phyloP scores from a whole-genome alignment of 2,329 filamentous ascomycete genomes.

The Paracorniculantispora psalliotae region DNA sequence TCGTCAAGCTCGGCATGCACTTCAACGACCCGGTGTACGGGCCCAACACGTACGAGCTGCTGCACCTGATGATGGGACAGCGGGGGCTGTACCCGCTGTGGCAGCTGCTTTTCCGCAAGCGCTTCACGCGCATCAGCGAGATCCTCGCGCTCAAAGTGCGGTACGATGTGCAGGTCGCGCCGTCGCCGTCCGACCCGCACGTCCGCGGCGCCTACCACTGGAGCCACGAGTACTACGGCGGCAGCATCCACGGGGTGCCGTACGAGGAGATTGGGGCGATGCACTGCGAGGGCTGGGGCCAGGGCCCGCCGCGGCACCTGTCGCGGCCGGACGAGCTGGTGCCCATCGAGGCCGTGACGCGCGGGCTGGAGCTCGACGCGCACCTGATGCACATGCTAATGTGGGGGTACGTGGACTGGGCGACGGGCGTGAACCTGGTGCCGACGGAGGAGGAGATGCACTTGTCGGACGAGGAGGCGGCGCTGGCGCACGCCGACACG shows the following conservation, averaged over 20 bases:
- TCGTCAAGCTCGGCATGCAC: conserved; percentile 67
- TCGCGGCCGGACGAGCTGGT: conserved; percentile 55
- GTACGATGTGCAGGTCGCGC: conserved; percentile 45
- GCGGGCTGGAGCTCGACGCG: conserved; percentile 48
- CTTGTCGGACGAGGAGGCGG: conserved; percentile 40
- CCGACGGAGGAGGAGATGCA: conserved; percentile 47
- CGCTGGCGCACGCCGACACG: conserved; percentile 25
- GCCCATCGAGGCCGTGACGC: conserved; percentile 47
- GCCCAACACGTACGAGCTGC: conserved; percentile 43
- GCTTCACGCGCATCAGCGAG: conserved; percentile 45
- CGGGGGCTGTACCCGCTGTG: conserved; percentile 51
- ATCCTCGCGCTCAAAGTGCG: conserved; percentile 52
- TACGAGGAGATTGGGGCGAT: conserved; percentile 45
- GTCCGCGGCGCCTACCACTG: conserved; percentile 17
- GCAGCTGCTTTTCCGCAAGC: conserved; percentile 53
- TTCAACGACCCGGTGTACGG: conserved; percentile 60
- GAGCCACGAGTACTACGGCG: conserved; percentile 16
- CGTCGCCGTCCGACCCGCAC: not conserved
- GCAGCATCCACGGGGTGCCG: conserved; percentile 47
- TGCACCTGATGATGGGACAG: conserved; percentile 57
- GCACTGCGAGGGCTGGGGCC: conserved; percentile 54
- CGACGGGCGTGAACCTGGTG: conserved; percentile 45
- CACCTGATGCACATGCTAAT: conserved; percentile 53
- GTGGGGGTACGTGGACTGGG: conserved; percentile 57
- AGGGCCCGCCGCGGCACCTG: conserved; percentile 40